Evolutionary conservation across 805 yeast species (phyloP), one percentile per base, ranked within the genome.

Genomic region (Saccharomycopsis sp.): DNA sequence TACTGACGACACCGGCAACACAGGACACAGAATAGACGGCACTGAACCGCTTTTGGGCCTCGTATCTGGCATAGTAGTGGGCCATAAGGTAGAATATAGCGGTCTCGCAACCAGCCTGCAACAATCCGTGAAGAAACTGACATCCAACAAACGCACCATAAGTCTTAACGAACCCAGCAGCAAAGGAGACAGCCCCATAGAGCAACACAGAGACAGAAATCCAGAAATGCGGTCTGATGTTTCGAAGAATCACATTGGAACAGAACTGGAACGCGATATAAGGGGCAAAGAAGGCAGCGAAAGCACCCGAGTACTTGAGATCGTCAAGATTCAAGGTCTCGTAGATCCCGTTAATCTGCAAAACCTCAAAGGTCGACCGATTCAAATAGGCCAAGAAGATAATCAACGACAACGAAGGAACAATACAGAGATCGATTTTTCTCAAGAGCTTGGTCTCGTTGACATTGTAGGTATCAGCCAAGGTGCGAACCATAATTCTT

Each of bases 1-100:
- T 90, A 7, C 85, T 84, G 63, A 86, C 84, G 20, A 89, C 89
- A 67, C 92, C 91, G 1, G 91, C 89, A 57, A 87, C 73, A 61
- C 86, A 80, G 3, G 90, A 83, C 50, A 85, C 82, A 29, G 85
- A 84, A 24, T 50, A 85, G 70, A 87, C 85, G 56, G 82, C 78
- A 41, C 86, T 78, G 68, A 83, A 85, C 54, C 92, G 72, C 65
- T 81, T 79, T 71, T 85, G 89, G 12, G 89, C 79, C 68, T 86
- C 91, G 16, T 70, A 70, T 54, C 84, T 77, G 46, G 80, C 73
- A 70, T 86, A 86, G 20, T 59, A 59, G 23, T 50, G 51, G 34
- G 87, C 76, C 64, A 86, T 73, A 57, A 86, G 75, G 68, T 85
- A 86, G 68, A 86, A 87, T 63, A 87, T 81, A 21, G 89, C 85